A percentile compares a stretch with the other conserved stretches of the same genome.
Conservation (phyloP, 225 moss, liverwort and hornwort genomes). For the Physcomitrium patens region DNA sequence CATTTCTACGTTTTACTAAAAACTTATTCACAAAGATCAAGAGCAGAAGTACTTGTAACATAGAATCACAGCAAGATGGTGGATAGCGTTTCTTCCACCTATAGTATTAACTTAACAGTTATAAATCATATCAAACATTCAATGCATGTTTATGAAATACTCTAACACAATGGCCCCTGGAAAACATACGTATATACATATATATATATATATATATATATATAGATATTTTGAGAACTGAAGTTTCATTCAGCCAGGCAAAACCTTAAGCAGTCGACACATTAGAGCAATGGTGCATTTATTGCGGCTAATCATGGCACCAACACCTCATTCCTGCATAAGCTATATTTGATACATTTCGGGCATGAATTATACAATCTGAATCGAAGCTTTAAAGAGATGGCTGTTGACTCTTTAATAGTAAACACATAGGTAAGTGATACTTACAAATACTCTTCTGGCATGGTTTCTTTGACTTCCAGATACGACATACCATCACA, state of each 20-base stretch:
- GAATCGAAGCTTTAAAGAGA: not conserved
- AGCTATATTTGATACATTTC: not conserved
- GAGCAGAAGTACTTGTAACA: not conserved
- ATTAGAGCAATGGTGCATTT: too few relatives aligned
- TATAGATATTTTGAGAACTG: too few relatives aligned
- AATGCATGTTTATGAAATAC: too few relatives aligned
- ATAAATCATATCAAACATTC: too few relatives aligned
- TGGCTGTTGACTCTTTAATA: not conserved
- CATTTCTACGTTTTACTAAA: slow-evolving; percentile 19
- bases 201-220: too few relatives aligned
- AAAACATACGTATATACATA: too few relatives aligned
- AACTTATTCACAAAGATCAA: not conserved
- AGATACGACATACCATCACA: slow-evolving; percentile 98
- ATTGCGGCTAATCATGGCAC: too few relatives aligned
- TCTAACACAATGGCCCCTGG: too few relatives aligned
- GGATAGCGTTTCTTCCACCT: too few relatives aligned
- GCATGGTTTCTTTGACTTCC: slow-evolving; percentile 90
- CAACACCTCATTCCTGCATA: not conserved
- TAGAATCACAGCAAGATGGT: not conserved
- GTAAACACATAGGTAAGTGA: not conserved
- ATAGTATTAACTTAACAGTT: too few relatives aligned
- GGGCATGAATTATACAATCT: not conserved
- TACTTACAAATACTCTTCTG: slow-evolving; percentile 87
- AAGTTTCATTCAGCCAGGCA: too few relatives aligned
- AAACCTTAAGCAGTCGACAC: too few relatives aligned